Conservation (phyloP, 352 stramenopile species). For the Pythium pyrilobum region DNA sequence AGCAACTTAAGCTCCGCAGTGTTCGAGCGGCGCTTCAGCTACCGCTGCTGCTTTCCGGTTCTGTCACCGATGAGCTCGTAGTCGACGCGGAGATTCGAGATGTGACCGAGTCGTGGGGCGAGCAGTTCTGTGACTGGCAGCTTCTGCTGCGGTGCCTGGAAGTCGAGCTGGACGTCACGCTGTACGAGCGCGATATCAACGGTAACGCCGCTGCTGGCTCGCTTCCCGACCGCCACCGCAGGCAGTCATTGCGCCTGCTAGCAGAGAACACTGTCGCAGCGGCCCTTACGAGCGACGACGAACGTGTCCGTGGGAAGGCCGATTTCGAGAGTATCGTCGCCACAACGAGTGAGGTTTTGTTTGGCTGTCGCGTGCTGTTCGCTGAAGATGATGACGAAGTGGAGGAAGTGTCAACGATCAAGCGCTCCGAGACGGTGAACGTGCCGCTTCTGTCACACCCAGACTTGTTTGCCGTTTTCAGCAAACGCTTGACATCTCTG, state of each 20-base stretch:
- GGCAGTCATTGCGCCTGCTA: constrained; percentile 58
- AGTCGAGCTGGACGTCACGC: constrained; percentile 50
- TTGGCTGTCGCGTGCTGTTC: constrained; percentile 68
- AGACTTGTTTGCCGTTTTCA: constrained; percentile 48
- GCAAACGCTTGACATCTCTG: constrained; percentile 34
- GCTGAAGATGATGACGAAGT: constrained; percentile 45
- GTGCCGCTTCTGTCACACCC: constrained; percentile 44
- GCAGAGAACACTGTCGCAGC: constrained; percentile 36
- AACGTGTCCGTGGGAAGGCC: neutral
- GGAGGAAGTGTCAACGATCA: neutral
- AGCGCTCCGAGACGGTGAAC: neutral
- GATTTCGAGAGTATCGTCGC: constrained; percentile 45
- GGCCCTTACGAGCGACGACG: constrained; percentile 11
- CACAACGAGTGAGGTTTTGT: constrained; percentile 54
- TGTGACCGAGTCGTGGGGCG: constrained; percentile 31
- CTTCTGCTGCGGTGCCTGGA: constrained; percentile 53
- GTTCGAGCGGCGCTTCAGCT: constrained; percentile 41
- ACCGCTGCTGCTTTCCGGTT: constrained; percentile 41
- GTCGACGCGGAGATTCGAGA: constrained; percentile 52
- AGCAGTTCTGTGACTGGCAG: constrained; percentile 45
- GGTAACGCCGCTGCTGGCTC: constrained; percentile 6
- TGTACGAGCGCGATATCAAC: constrained; percentile 33
- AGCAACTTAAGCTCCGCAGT: constrained; percentile 42
- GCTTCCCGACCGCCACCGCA: constrained; percentile 33
- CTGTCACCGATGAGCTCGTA: constrained; percentile 34